A percentile compares a stretch with the other conserved stretches of the same genome.
phyloP scores from a whole-genome alignment of 2,329 filamentous ascomycete species.

The Beauveria scarabaeidicola region DNA sequence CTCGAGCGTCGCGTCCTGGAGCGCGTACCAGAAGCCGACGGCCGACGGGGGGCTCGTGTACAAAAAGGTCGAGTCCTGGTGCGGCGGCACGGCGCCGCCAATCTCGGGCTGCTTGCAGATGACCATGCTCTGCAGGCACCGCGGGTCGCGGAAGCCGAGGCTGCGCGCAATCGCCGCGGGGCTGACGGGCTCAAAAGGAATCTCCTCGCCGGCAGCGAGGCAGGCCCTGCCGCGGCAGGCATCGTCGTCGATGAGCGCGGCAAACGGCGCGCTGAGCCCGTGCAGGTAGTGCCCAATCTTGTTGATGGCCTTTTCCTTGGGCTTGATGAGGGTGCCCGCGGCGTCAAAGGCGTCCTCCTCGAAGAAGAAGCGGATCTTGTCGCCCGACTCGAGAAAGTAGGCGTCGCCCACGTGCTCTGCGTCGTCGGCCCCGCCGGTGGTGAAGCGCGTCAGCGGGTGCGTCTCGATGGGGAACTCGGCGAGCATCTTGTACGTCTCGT shows the following conservation, averaged over 20 bases:
- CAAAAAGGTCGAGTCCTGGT: slow-evolving; percentile 88
- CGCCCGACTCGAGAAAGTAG: slow-evolving; percentile 84
- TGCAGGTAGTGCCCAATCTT: slow-evolving; percentile 78
- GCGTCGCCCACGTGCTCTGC: slow-evolving; percentile 72
- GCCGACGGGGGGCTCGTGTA: slow-evolving; percentile 85
- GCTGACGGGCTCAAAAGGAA: slow-evolving; percentile 17
- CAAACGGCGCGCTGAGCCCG: slow-evolving; percentile 58
- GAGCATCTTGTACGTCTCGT: slow-evolving; percentile 68
- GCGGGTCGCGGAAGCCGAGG: slow-evolving; percentile 68
- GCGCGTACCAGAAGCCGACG: slow-evolving; percentile 94
- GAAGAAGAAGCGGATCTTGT: slow-evolving; percentile 95
- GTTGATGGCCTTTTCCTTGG: slow-evolving; percentile 81
- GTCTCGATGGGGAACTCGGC: slow-evolving; percentile 66
- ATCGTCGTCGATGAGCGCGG: slow-evolving; percentile 40
- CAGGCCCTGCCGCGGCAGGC: slow-evolving; percentile 24
- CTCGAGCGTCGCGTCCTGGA: slow-evolving; percentile 78
- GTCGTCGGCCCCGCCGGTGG: slow-evolving; percentile 63
- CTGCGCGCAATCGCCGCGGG: slow-evolving; percentile 57
- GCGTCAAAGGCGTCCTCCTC: slow-evolving; percentile 82
- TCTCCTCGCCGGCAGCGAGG: not conserved
- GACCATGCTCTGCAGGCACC: slow-evolving; percentile 86
- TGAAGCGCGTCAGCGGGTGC: slow-evolving; percentile 91
- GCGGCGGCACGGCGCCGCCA: slow-evolving; percentile 79
- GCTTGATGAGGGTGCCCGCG: slow-evolving; percentile 58
- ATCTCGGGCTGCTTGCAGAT: slow-evolving; percentile 99